phyloP scores from a whole-genome alignment of 495 filamentous ascomycete genomes.

The Chaetomium cochliodes region DNA sequence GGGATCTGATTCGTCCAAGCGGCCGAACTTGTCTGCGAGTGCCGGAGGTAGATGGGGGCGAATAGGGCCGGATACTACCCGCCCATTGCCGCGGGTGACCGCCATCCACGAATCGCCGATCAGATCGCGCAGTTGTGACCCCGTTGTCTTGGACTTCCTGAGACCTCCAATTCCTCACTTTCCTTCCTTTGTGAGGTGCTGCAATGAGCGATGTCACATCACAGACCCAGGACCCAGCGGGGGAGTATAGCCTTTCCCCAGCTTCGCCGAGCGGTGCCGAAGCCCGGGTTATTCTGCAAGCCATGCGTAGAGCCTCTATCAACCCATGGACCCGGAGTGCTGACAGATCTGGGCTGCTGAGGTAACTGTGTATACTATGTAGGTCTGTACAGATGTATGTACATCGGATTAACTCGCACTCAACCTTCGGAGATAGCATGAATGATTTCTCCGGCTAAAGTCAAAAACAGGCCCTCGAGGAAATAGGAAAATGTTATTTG shows the following conservation, averaged over 20 bases:
- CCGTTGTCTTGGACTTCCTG: neutral
- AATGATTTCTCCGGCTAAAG: neutral
- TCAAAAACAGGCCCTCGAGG: neutral
- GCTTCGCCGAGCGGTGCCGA: neutral
- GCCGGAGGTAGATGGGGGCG: constrained; percentile 17
- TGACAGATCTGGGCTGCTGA: neutral
- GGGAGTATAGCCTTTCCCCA: neutral
- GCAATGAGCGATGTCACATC: constrained; percentile 10
- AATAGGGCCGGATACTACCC: constrained; percentile 36
- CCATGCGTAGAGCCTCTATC: neutral
- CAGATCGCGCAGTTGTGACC: constrained; percentile 3
- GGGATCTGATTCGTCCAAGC: constrained; percentile 29
- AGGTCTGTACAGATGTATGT: neutral
- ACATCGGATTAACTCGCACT: neutral
- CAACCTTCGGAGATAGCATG: neutral
- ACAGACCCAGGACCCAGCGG: neutral
- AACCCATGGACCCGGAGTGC: neutral
- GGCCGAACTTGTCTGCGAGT: constrained; percentile 13
- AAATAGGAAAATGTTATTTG: neutral
- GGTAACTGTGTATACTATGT: neutral
- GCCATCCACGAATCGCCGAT: neutral
- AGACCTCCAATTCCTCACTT: neutral
- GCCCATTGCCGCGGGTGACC: constrained; percentile 4
- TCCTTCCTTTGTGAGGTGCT: neutral
- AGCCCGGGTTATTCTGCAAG: neutral